phyloP scores from a whole-genome alignment of 805 yeast species.

The Zygosaccharomyces kombuchaensis region DNA sequence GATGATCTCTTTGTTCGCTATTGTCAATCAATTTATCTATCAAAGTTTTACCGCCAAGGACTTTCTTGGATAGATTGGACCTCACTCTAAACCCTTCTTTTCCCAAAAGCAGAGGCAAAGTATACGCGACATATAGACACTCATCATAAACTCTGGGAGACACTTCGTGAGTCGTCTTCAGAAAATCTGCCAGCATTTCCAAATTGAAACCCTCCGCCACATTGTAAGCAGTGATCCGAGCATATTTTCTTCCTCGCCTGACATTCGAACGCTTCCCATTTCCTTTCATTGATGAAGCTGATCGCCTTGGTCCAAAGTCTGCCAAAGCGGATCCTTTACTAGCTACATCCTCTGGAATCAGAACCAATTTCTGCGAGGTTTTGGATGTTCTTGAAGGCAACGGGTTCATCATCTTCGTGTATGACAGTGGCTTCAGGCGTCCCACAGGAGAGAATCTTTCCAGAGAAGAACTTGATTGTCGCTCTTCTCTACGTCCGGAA shows the following conservation, averaged over 20 bases:
- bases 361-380: constrained; percentile 77
- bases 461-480: constrained; percentile 37
- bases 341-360: constrained; percentile 60
- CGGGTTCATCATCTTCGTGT: constrained; percentile 27
- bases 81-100: constrained; percentile 69
- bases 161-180: constrained; percentile 70
- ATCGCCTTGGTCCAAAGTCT: constrained; percentile 9
- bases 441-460: constrained; percentile 20
- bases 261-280: constrained; percentile 39
- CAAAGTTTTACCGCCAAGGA: constrained; percentile 39
- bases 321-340: constrained; percentile 8
- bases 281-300: constrained; percentile 19
- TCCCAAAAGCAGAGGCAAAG: constrained; percentile 84
- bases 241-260: constrained; percentile 48
- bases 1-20: constrained; percentile 84
- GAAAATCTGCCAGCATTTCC: constrained; percentile 55
- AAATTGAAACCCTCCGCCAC: constrained; percentile 80
- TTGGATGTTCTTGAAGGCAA: constrained; percentile 69
- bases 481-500: constrained; percentile 52
- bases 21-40: constrained; percentile 77
- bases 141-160: constrained; percentile 87
- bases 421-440: constrained; percentile 16
- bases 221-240: constrained; percentile 88
- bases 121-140: constrained; percentile 85
- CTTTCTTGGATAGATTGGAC: constrained; percentile 49